Base-by-base conservation (phyloP, 2,329 filamentous ascomycete species). In the Aspergillus hortae region DNA sequence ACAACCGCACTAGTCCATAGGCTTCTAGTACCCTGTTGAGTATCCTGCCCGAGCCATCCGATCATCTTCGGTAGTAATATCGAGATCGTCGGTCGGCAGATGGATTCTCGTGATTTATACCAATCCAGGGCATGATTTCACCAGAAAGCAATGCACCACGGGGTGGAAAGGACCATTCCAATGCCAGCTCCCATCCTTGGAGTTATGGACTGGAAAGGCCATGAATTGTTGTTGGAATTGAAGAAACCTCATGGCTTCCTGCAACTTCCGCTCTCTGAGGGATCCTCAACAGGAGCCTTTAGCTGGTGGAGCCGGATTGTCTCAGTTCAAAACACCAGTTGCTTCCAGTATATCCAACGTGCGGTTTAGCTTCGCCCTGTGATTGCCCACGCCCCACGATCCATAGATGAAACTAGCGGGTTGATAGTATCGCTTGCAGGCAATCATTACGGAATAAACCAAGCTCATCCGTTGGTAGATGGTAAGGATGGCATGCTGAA, bases 291-390 rank as follows among this genome's bases (percentile, higher is more conserved):
- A 36, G 44, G 21, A 25, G 17, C 32, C 42, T 33, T n/a, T 36
- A 23, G 51, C 21, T 11, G 49, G 51, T 50, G 51, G 51, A 25
- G 51, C 25, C 19, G 3, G 11, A 35, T 46, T 53, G 51, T 53
- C 36, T 53, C 51, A 53, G 43, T 53, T 33, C 48, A 38, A 53
- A 53, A 53, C 51, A 49, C 43, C 47, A 46, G 27, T n/a, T 30
- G 17, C 32, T 47, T 36, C 42, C 43, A 17, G 12, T 19, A 19
- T 12, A 36, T 36, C 11, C 25, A 25, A 25, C 44, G 44, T 41
- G n/a, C 38, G 38, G 17, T 21, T 12, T 42, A 7, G 38, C 19
- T 42, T 41, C 38, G 38, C 38, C n/a, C 9, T 5, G 38, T 23
- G 35, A 36, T 36, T 42, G 38, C 38, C 17, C 38, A 42, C 4